Evolutionary conservation across 2,329 filamentous ascomycete species (phyloP).

Genomic region (Lasiodiplodia hormozganensis): DNA sequence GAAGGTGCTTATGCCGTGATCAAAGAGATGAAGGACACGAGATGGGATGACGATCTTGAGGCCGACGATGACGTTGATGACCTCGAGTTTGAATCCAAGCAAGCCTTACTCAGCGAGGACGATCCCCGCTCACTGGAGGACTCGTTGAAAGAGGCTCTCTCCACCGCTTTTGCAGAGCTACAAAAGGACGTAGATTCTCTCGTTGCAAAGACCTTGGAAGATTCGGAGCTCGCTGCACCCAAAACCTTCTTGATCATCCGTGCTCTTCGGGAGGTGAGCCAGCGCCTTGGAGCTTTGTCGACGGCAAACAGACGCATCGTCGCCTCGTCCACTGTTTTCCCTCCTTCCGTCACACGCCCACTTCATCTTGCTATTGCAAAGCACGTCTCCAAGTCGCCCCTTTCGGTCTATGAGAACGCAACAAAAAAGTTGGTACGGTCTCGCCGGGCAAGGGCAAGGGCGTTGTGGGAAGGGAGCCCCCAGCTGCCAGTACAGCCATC

Average conservation of each 20-base stretch:
- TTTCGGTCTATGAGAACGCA: constrained; percentile 53
- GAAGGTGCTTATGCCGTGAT: constrained; percentile 69
- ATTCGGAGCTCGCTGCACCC: constrained; percentile 54
- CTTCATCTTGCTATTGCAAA: constrained; percentile 69
- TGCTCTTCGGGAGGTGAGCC: constrained; percentile 75
- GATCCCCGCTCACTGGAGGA: constrained; percentile 71
- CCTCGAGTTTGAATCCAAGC: constrained; percentile 69
- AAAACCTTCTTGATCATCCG: constrained; percentile 70
- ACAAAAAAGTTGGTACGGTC: constrained; percentile 53
- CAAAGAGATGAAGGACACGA: constrained; percentile 68
- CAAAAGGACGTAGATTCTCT: constrained; percentile 52
- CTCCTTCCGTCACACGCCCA: constrained; percentile 63
- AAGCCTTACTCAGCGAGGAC: constrained; percentile 72
- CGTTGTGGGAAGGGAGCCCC: constrained; percentile 82
- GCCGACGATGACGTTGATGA: constrained; percentile 77
- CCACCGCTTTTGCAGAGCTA: constrained; percentile 64
- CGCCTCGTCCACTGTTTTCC: constrained; percentile 39
- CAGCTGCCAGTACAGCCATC: constrained; percentile 80
- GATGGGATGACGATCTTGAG: constrained; percentile 78
- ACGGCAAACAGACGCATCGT: constrained; percentile 40
- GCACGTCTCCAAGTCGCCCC: constrained; percentile 58
- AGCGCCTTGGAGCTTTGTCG: constrained; percentile 61
- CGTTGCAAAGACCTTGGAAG: constrained; percentile 38
- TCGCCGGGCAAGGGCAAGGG: constrained; percentile 64
- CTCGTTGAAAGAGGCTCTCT: constrained; percentile 63